Conservation (phyloP, 306 rosid species). For the Ormosia emarginata region DNA sequence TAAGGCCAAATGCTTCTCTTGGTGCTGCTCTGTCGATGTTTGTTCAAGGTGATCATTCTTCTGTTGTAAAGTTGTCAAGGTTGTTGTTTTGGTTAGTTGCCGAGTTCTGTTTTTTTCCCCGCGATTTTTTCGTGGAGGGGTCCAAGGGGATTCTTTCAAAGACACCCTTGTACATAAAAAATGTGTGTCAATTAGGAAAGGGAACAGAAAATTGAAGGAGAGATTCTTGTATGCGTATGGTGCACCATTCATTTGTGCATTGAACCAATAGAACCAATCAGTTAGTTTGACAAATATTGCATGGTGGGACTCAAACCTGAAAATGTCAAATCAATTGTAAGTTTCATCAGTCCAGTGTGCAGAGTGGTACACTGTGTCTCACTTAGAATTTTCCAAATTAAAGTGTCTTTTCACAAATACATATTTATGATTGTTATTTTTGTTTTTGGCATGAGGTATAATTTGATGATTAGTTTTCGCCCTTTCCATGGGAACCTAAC, state of each 20-base stretch:
- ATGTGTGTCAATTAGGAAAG: neutral
- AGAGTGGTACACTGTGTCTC: neutral
- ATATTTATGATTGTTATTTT: neutral
- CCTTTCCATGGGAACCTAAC: neutral
- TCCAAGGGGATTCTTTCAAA: slow-evolving; percentile 6
- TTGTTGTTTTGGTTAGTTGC: slow-evolving; percentile 16
- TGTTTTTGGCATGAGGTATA: neutral
- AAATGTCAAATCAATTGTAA: neutral
- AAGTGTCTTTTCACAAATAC: slow-evolving; percentile 5
- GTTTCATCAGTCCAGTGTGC: neutral
- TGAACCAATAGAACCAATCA: neutral
- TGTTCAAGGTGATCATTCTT: slow-evolving; percentile 62
- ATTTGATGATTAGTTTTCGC: neutral
- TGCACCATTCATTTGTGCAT: neutral
- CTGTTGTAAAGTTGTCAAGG: slow-evolving; percentile 13
- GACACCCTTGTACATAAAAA: neutral
- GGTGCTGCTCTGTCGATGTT: slow-evolving; percentile 63
- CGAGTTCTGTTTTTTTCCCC: neutral
- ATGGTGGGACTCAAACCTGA: slow-evolving; percentile 3
- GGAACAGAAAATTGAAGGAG: neutral
- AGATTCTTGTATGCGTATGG: neutral
- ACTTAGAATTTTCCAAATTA: neutral
- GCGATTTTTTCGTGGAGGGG: neutral
- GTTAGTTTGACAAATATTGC: neutral
- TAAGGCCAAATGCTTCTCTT: slow-evolving; percentile 70